Evolutionary conservation across 208 protist species (phyloP).

Genomic region (Trypanosoma congolense): DNA sequence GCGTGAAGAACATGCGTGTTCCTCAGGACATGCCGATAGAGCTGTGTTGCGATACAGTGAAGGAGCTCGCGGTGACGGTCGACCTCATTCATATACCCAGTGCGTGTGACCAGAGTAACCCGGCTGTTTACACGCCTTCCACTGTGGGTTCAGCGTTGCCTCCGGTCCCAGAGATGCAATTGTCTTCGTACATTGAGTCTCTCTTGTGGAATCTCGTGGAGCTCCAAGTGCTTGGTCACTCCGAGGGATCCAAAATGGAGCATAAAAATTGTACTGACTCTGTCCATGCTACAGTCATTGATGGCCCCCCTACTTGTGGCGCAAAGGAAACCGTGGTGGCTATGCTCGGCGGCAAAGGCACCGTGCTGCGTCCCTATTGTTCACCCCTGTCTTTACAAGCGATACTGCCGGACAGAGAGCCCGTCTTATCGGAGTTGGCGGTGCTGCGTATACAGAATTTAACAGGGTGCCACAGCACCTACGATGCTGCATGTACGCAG

Average conservation of each 20-base stretch:
- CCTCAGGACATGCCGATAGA: constrained; percentile 60
- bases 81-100: constrained; percentile 37
- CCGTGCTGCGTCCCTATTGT: constrained; percentile 38
- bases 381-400: constrained; percentile 30
- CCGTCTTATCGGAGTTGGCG: constrained; percentile 36
- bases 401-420: constrained; percentile 48
- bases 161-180: constrained; percentile 17
- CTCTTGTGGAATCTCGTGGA: constrained; percentile 27
- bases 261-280: not conserved
- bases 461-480: constrained; percentile 58
- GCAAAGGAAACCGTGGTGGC: not conserved
- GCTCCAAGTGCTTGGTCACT: constrained; percentile 5
- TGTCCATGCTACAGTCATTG: not conserved
- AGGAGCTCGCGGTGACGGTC: constrained; percentile 51
- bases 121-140: constrained; percentile 14
- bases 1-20: constrained; percentile 48
- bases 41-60: constrained; percentile 57
- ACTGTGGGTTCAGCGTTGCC: constrained; percentile 7
- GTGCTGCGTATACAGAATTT: constrained; percentile 44
- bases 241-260: not conserved
- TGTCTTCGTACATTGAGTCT: constrained; percentile 9
- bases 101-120: not conserved
- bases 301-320: not conserved
- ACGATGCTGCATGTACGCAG: constrained; percentile 28
- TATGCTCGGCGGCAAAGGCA: too few relatives aligned